phyloP scores from a whole-genome alignment of 139 green algal species.

The Micractinium conductrix region DNA sequence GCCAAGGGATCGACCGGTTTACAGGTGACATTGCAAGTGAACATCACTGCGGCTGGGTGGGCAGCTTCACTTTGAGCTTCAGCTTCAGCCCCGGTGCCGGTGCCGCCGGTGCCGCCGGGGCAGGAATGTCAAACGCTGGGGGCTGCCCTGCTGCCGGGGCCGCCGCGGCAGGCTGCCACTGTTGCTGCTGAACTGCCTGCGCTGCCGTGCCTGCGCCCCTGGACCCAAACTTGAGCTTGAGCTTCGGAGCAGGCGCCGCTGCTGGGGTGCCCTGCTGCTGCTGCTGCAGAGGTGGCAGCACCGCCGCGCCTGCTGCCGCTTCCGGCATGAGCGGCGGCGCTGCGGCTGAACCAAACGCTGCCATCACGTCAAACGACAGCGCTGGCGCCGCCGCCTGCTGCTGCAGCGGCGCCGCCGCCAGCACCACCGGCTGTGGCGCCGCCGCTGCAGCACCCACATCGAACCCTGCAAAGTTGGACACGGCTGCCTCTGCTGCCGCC shows the following conservation, averaged over 20 bases:
- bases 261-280: background rate
- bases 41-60: background rate
- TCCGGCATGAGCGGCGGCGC: background rate
- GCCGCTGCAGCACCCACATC: background rate
- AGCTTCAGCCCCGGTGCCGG: background rate
- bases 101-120: background rate
- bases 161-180: background rate
- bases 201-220: background rate
- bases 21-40: too few species aligned
- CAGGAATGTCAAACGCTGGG: background rate
- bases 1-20: too few species aligned
- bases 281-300: background rate
- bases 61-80: background rate
- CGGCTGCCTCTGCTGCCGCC: background rate
- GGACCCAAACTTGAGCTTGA: background rate
- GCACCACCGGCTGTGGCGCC: background rate
- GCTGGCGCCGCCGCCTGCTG: background rate
- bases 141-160: background rate
- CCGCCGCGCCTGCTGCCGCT: background rate
- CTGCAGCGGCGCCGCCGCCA: background rate
- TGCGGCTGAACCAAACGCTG: background rate
- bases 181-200: background rate
- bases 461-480: background rate
- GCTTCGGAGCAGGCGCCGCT: background rate
- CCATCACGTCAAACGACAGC: background rate